Evolutionary conservation across 345 rosid species (phyloP).

Genomic region (Salix exigua): DNA sequence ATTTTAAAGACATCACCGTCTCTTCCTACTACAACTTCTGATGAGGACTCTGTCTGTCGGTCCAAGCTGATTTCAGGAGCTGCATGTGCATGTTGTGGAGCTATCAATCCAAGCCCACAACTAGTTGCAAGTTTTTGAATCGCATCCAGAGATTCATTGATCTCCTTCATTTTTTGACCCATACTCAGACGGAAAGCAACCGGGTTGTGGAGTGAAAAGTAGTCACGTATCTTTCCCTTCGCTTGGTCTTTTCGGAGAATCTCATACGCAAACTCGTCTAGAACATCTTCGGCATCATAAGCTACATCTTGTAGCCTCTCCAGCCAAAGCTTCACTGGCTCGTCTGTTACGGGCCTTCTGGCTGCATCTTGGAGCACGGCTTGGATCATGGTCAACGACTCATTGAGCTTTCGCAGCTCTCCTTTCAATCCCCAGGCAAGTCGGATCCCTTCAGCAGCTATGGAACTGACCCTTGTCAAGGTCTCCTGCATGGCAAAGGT

Average conservation of each 20-base stretch:
- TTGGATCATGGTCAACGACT: not conserved
- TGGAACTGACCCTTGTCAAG: not conserved
- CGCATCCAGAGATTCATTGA: not conserved
- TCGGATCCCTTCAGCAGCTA: not conserved
- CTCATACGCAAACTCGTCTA: conserved; percentile 3
- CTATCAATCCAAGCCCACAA: not conserved
- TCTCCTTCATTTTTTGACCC: not conserved
- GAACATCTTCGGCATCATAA: conserved; percentile 4
- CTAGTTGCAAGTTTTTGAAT: not conserved
- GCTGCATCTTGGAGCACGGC: not conserved
- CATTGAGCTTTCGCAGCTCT: not conserved
- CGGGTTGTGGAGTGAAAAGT: not conserved
- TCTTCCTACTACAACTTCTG: conserved; percentile 13
- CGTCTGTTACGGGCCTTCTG: not conserved
- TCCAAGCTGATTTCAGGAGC: not conserved
- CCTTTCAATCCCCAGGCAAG: not conserved
- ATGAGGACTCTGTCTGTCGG: not conserved
- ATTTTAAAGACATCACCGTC: conserved; percentile 9
- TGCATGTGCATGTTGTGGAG: not conserved
- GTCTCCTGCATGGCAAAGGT: not conserved
- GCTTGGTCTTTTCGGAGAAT: not conserved
- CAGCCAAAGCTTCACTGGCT: not conserved
- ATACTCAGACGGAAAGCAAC: not conserved
- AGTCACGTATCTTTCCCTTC: not conserved
- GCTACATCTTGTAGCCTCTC: conserved; percentile 1